Conservation (phyloP, 805 yeast species). For the Candida broadrunensis region DNA sequence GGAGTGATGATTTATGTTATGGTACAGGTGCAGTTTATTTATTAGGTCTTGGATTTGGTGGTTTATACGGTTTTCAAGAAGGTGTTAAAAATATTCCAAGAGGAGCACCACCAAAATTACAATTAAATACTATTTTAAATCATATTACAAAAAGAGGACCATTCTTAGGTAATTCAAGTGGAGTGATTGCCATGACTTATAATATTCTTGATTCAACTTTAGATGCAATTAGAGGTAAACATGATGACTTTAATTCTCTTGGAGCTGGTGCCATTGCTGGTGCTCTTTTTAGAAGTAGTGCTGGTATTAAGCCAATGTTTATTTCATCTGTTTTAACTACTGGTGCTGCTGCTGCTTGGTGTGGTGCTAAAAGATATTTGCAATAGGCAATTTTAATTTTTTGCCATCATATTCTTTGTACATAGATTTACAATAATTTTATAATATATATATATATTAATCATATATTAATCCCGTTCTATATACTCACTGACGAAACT, state of each 20-base stretch:
- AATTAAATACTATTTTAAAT: slow-evolving; percentile 86
- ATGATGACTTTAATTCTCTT: slow-evolving; percentile 80
- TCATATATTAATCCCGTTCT: too few relatives aligned
- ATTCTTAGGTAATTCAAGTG: slow-evolving; percentile 90
- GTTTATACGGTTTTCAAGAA: slow-evolving; percentile 81
- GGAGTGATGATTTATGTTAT: slow-evolving; percentile 96
- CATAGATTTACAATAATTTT: not conserved
- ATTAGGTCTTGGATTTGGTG: slow-evolving; percentile 85
- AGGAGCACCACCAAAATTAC: slow-evolving; percentile 72
- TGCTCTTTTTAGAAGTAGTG: slow-evolving; percentile 81
- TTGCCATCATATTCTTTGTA: not conserved
- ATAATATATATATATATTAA: not conserved
- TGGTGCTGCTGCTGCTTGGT: slow-evolving; percentile 91
- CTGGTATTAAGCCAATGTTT: slow-evolving; percentile 85
- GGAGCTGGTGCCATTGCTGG: slow-evolving; percentile 92
- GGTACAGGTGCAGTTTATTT: slow-evolving; percentile 96
- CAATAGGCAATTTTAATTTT: slow-evolving; percentile 5
- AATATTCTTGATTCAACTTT: slow-evolving; percentile 78
- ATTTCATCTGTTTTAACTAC: slow-evolving; percentile 82
- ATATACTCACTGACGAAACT: too few relatives aligned
- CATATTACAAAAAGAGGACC: slow-evolving; percentile 96
- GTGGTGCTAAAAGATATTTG: slow-evolving; percentile 61
- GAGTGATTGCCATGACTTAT: slow-evolving; percentile 87
- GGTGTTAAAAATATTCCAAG: slow-evolving; percentile 78
- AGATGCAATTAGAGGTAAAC: slow-evolving; percentile 81